A percentile compares a stretch with the other conserved stretches of the same genome.
phyloP scores from a whole-genome alignment of 1,284 basidiomycete species.

The Malassezia vespertilionis region DNA sequence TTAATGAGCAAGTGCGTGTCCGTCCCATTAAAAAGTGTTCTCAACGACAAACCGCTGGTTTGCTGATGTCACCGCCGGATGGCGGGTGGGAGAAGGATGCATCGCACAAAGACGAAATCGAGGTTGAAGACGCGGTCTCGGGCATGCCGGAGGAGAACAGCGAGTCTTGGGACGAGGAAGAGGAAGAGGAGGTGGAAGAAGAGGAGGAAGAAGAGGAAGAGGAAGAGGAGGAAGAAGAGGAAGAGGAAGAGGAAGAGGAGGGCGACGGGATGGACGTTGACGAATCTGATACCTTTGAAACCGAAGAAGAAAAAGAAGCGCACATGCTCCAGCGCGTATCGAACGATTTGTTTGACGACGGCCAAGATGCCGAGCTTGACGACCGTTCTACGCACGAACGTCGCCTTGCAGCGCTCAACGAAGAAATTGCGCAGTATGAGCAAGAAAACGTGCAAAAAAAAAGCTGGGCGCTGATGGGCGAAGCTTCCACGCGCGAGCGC shows the following conservation, averaged over 20 bases:
- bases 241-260: conserved; percentile 18
- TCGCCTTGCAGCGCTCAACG: conserved; percentile 51
- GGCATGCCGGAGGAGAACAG: conserved; percentile 11
- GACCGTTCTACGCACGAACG: conserved; percentile 52
- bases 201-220: conserved; percentile 14
- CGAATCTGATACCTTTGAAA: conserved; percentile 27
- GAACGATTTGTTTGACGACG: conserved; percentile 53
- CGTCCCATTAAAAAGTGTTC: conserved; percentile 14
- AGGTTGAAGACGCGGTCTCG: too few relatives aligned
- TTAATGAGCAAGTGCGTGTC: conserved; percentile 16
- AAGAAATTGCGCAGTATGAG: conserved; percentile 54
- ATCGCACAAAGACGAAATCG: too few relatives aligned
- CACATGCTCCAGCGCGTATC: conserved; percentile 52
- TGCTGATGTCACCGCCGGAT: conserved; percentile 3
- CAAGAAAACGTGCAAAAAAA: conserved; percentile 53
- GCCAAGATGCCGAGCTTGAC: conserved; percentile 46
- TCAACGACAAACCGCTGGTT: not conserved
- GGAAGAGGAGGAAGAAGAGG: conserved; percentile 5
- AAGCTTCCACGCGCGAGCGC: conserved; percentile 67
- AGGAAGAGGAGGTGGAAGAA: conserved; percentile 15
- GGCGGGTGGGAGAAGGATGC: not conserved
- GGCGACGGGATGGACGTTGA: conserved; percentile 7
- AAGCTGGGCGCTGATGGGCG: conserved; percentile 89
- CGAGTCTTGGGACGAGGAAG: conserved; percentile 18
- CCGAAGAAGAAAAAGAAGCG: conserved; percentile 15